These are phyloP conservation scores for Adiantum capillusveneris DNA, from an alignment of 75 land plant genomes.

Conservation along the genomic window DNA sequence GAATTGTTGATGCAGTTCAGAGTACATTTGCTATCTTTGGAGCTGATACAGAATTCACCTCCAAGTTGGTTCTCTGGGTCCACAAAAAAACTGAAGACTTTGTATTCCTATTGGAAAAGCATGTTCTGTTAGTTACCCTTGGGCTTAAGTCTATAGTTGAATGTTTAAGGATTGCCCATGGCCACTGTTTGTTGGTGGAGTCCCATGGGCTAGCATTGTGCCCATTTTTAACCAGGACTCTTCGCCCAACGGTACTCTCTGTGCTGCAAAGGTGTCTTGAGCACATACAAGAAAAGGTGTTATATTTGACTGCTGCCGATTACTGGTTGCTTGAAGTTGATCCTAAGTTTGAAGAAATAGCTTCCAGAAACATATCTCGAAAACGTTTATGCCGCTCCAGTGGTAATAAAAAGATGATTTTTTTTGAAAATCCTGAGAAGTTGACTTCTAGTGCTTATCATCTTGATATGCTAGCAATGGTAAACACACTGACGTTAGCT, in stretches of 20 bases:
- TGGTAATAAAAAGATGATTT: neutral
- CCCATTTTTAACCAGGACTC: conserved; percentile 14
- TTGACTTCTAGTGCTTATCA: conserved; percentile 10
- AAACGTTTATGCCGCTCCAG: neutral
- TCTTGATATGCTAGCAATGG: neutral
- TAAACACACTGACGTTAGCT: too few relatives aligned
- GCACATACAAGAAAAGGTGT: conserved; percentile 15
- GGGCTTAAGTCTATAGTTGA: conserved; percentile 26
- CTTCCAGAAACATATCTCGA: neutral
- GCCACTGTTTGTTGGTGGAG: conserved; percentile 21
- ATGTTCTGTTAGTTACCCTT: conserved; percentile 21
- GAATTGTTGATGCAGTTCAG: conserved; percentile 11
- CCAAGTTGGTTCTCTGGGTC: conserved; percentile 27
- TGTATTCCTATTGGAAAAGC: conserved; percentile 10
- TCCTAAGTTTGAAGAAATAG: neutral
- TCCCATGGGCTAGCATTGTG: conserved; percentile 14
- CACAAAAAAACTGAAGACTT: conserved; percentile 8
- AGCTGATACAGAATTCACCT: conserved; percentile 16
- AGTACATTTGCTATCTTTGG: neutral
- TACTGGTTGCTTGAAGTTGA: conserved; percentile 12
- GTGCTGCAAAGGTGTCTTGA: conserved; percentile 20
- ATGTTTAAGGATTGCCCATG: conserved; percentile 26
- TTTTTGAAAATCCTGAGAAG: conserved; percentile 1
- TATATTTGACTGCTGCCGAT: conserved; percentile 19
- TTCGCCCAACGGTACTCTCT: conserved; percentile 15